Evolutionary conservation across 176 grass and related monocot genomes (phyloP), one percentile per base, ranked within the genome.

Genomic region (Luzula sylvatica): DNA sequence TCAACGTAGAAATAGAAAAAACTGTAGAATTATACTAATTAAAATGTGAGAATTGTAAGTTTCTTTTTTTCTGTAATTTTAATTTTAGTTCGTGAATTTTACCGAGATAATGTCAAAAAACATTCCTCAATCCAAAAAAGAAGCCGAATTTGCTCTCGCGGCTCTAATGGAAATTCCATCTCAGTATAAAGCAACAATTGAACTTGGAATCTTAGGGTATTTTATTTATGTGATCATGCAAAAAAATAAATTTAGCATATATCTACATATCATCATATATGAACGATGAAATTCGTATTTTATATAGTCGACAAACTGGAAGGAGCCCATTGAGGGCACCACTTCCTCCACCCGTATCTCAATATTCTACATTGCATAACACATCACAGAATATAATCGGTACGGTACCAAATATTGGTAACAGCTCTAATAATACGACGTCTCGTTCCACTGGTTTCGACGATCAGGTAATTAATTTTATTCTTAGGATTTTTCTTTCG

Each of bases 141-240:
- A 85, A 65, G 83, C 80, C 25, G 76, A 85, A 43, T 92, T 92
- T 81, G 86, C 86, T 13, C 80, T 92, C 74, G 67, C 75, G 50
- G 81, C 86, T 44, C 76, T 92, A 7, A 92, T 92, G 86, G 86
- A 92, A 71, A 78, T 92, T 54, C 86, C 86, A 21, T 52, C 72
- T 35, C 86, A 92, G 48, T 92, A 92, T 65, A 92, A 74, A 58
- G 86, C 86, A 27, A 92, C 81, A 49, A 27, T 85, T 28, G 80
- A 81, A 62, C 76, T 92, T 72, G 68, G 86, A 53, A 59, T 92
- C 53, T 77, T 85, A 59, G 86, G 86, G 86, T 92, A 78, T 52
- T 68, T 25, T 65, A 6, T 80, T 73, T 66, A 29, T 7, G 38
- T 11, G 45, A 55, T 63, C 23, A 52, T 41, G 40, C n/a, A n/a